These are phyloP conservation scores for Arabis hirsuta DNA, from an alignment of 345 rosid genomes.

Conservation along the genomic window DNA sequence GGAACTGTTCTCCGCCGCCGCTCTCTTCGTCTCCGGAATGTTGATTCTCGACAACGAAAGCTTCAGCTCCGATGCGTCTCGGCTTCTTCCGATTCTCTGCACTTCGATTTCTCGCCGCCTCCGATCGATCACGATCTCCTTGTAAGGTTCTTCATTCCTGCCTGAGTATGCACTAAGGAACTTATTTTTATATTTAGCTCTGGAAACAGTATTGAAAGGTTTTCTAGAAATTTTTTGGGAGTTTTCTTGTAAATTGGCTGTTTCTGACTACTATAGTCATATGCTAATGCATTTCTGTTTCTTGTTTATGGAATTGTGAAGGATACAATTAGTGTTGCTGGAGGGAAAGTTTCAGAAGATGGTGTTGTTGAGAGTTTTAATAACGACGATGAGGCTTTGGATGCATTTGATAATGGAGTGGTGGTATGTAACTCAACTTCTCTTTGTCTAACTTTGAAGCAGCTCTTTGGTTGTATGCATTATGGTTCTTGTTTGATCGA, in stretches of 20 bases:
- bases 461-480: slow-evolving; percentile 1
- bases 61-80: slow-evolving; percentile 39
- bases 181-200: neutral
- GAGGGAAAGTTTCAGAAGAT: slow-evolving; percentile 74
- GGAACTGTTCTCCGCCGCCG: slow-evolving; percentile 25
- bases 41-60: slow-evolving; percentile 1
- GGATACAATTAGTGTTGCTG: slow-evolving; percentile 62
- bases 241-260: neutral
- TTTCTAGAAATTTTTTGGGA: slow-evolving; percentile 9
- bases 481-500: slow-evolving; percentile 16
- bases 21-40: slow-evolving; percentile 28
- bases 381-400: slow-evolving; percentile 86
- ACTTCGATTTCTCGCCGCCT: slow-evolving; percentile 81
- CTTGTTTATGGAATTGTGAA: slow-evolving; percentile 37
- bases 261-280: neutral
- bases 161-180: neutral
- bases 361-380: slow-evolving; percentile 76
- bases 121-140: slow-evolving; percentile 82
- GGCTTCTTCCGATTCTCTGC: slow-evolving; percentile 50
- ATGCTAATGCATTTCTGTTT: neutral
- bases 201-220: neutral
- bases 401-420: slow-evolving; percentile 66
- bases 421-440: slow-evolving; percentile 52
- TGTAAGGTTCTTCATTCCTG: slow-evolving; percentile 44
- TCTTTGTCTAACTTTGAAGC: neutral